These are phyloP conservation scores for Cryptococcus sp. DNA, from an alignment of 1,284 basidiomycete genomes.

Conservation along the genomic window DNA sequence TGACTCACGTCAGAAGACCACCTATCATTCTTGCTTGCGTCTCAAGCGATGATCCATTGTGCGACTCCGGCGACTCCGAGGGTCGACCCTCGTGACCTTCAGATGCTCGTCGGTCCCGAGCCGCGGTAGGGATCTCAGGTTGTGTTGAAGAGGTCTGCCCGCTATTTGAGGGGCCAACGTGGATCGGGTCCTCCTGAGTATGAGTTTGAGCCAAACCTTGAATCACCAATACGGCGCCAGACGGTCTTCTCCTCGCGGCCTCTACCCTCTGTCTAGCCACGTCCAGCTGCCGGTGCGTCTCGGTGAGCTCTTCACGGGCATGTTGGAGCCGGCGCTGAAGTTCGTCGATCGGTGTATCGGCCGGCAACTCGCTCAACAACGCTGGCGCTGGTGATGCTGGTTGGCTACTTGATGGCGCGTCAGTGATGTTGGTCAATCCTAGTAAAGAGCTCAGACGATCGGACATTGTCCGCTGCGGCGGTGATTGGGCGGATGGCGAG, in stretches of 20 bases:
- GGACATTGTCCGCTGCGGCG: slow-evolving; percentile 11
- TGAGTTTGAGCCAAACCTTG: slow-evolving; percentile 52
- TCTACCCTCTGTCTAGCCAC: slow-evolving; percentile 8
- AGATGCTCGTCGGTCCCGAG: slow-evolving; percentile 13
- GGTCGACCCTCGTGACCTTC: slow-evolving; percentile 7
- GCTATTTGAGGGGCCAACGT: neutral
- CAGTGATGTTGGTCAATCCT: slow-evolving; percentile 13
- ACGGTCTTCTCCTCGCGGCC: slow-evolving; percentile 20
- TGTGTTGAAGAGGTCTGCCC: neutral
- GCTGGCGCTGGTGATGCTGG: slow-evolving; percentile 1
- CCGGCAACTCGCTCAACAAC: neutral
- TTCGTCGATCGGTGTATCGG: slow-evolving; percentile 1
- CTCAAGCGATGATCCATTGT: slow-evolving; percentile 30
- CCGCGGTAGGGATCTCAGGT: neutral
- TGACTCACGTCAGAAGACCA: slow-evolving; percentile 48
- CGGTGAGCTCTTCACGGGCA: slow-evolving; percentile 17
- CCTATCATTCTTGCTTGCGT: slow-evolving; percentile 45
- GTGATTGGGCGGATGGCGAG: neutral
- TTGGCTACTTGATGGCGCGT: slow-evolving; percentile 3
- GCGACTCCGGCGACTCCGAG: neutral
- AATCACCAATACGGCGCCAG: slow-evolving; percentile 51
- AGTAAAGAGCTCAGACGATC: slow-evolving; percentile 21
- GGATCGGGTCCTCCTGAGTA: slow-evolving; percentile 13
- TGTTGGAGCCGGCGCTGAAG: slow-evolving; percentile 6
- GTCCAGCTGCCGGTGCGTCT: slow-evolving; percentile 12